Percentiles rank a stretch among this genome's conserved stretches.
Evolutionary conservation across 768 basidiomycete genomes (phyloP).

Genomic region (Mycena galericulata): DNA sequence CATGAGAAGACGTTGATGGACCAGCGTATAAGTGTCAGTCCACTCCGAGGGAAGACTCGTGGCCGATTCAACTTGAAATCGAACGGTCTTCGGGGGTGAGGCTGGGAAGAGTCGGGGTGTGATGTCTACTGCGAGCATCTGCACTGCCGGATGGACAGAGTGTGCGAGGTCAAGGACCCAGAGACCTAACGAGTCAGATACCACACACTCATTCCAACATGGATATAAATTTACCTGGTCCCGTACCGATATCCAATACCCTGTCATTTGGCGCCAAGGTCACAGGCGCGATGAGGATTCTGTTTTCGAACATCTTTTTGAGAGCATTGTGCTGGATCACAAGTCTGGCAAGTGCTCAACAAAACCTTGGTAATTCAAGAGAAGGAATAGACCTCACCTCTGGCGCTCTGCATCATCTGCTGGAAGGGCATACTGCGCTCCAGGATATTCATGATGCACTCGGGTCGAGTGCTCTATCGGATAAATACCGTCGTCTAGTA

Average conservation of each 20-base stretch:
- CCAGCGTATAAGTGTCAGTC: conserved; percentile 30
- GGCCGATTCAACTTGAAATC: conserved; percentile 20
- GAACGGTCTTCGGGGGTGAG: conserved; percentile 7
- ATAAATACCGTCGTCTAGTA: not conserved
- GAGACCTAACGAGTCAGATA: not conserved
- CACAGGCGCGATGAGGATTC: conserved; percentile 20
- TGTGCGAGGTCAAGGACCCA: conserved; percentile 27
- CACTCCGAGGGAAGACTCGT: conserved; percentile 22
- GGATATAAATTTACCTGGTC: conserved; percentile 4
- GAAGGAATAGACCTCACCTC: not conserved
- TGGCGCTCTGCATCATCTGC: conserved; percentile 10
- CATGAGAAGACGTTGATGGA: conserved; percentile 29
- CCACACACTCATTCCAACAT: not conserved
- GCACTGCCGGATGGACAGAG: conserved; percentile 19
- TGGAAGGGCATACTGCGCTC: conserved; percentile 23
- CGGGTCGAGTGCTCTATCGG: conserved; percentile 14
- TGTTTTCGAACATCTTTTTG: conserved; percentile 17
- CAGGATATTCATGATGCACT: conserved; percentile 16
- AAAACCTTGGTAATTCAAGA: not conserved
- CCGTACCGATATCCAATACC: conserved; percentile 28
- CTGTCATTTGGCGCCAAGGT: conserved; percentile 5
- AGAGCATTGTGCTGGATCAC: conserved; percentile 29
- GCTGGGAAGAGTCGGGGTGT: conserved; percentile 23
- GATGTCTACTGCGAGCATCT: conserved; percentile 32
- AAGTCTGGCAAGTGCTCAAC: conserved; percentile 8